A percentile compares a stretch with the other conserved stretches of the same genome.
Conservation (phyloP, 805 yeast species). For the Candida schatavii region DNA sequence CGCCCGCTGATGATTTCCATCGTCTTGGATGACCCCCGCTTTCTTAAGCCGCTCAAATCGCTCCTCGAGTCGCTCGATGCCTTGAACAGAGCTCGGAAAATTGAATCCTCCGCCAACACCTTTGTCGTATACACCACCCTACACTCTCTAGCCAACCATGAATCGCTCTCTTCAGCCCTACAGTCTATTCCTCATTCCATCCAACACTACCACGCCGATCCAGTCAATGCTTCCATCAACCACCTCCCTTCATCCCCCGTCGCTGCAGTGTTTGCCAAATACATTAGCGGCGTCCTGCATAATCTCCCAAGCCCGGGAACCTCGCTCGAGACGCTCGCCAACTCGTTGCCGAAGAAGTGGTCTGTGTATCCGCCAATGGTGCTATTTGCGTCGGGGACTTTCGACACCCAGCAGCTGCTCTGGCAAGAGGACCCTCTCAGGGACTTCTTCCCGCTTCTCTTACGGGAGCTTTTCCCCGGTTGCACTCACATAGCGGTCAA, state of each 20-base stretch:
- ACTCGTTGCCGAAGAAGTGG: conserved; percentile 50
- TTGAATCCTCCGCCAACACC: neutral
- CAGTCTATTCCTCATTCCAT: neutral
- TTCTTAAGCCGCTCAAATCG: neutral
- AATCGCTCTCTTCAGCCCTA: neutral
- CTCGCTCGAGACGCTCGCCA: neutral
- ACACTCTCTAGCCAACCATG: neutral
- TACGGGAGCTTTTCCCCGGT: conserved; percentile 10
- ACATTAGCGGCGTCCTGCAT: neutral
- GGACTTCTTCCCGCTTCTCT: conserved; percentile 4
- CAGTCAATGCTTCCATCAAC: too few relatives aligned
- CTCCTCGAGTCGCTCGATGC: neutral
- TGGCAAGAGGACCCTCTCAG: neutral
- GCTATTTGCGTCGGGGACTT: conserved; percentile 27
- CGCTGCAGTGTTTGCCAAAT: neutral
- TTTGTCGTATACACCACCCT: conserved; percentile 1
- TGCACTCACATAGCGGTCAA: conserved; percentile 68
- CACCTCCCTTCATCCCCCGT: neutral
- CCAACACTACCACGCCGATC: neutral
- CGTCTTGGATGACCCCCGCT: neutral
- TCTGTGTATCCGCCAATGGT: conserved; percentile 67
- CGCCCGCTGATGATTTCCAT: too few relatives aligned
- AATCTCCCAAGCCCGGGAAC: too few relatives aligned
- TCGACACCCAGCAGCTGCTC: conserved; percentile 38
- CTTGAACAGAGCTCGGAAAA: neutral